Evolutionary conservation across 495 filamentous ascomycete genomes (phyloP).

Genomic region (Jackrogersella multiformis): DNA sequence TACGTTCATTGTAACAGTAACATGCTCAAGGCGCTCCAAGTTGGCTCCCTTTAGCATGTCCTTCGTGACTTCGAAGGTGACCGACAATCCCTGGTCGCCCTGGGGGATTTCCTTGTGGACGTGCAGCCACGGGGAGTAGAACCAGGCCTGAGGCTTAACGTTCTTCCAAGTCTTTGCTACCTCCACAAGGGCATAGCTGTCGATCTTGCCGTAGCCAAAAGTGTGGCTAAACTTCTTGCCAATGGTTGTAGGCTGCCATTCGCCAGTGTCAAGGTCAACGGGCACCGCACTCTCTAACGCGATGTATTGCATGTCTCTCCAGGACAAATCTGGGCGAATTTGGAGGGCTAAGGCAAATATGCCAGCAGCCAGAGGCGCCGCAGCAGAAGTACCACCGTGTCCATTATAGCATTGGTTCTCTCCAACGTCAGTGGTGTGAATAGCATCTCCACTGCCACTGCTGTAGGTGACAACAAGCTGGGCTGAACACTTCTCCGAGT

Average conservation of each 20-base stretch:
- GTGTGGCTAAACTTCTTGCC: constrained; percentile 92
- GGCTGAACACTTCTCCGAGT: constrained; percentile 95
- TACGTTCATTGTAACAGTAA: constrained; percentile 97
- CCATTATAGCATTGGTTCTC: constrained; percentile 74
- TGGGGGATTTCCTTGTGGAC: constrained; percentile 88
- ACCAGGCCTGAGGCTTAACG: constrained; percentile 98
- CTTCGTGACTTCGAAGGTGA: constrained; percentile 77
- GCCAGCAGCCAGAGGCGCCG: constrained; percentile 90
- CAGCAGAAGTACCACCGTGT: constrained; percentile 97
- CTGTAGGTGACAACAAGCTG: constrained; percentile 96
- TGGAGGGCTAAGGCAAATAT: constrained; percentile 92
- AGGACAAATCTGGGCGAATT: constrained; percentile 84
- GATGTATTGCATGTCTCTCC: constrained; percentile 95
- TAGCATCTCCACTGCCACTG: constrained; percentile 85
- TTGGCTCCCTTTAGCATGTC: constrained; percentile 83
- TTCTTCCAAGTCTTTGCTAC: constrained; percentile 83
- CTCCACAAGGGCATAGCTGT: constrained; percentile 86
- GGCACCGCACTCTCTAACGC: constrained; percentile 85
- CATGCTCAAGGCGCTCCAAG: constrained; percentile 85
- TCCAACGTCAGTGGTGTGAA: constrained; percentile 97
- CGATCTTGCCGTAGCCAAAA: constrained; percentile 94
- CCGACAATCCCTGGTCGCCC: constrained; percentile 80
- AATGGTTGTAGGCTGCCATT: constrained; percentile 79
- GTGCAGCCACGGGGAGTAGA: constrained; percentile 88
- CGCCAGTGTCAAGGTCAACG: constrained; percentile 73